Conservation (phyloP, 73 alveolate species). For the Loxodes magnus region DNA sequence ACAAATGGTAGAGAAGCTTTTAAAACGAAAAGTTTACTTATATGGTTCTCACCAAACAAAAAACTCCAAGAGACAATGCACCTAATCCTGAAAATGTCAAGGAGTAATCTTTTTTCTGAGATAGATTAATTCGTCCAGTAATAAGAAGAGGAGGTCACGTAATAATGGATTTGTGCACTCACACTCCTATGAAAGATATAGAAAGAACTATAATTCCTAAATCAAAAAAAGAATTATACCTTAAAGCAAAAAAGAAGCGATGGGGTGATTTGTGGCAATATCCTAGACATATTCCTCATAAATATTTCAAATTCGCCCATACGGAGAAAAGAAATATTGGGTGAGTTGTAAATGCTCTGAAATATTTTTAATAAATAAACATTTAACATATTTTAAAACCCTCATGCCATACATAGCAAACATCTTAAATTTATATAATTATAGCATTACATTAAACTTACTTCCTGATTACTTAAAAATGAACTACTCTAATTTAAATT, state of each 20-base stretch:
- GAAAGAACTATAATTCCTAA: conserved; percentile 48
- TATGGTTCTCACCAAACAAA: conserved; percentile 21
- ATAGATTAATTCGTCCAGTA: conserved; percentile 31
- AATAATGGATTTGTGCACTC: conserved; percentile 43
- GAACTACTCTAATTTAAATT: too few relatives aligned
- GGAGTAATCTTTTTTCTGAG: conserved; percentile 52
- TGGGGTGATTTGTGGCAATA: conserved; percentile 67
- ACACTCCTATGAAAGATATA: conserved; percentile 23
- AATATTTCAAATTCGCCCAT: too few relatives aligned
- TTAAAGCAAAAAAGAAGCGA: conserved; percentile 18
- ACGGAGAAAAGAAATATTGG: too few relatives aligned
- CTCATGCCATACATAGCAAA: too few relatives aligned
- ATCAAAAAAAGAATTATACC: conserved; percentile 47
- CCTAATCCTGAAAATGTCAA: conserved; percentile 11
- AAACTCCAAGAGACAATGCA: background rate
- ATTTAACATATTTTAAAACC: too few relatives aligned
- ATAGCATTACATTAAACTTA: too few relatives aligned
- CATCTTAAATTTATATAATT: too few relatives aligned
- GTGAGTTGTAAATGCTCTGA: too few relatives aligned
- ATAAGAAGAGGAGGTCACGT: conserved; percentile 29
- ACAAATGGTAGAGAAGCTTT: conserved; percentile 18
- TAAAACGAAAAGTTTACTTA: conserved; percentile 51
- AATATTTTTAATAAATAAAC: too few relatives aligned
- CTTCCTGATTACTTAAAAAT: too few relatives aligned
- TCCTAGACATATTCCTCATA: conserved; percentile 30